Conservation (phyloP, 768 basidiomycete species). For the Cystobasidium ongulense region DNA sequence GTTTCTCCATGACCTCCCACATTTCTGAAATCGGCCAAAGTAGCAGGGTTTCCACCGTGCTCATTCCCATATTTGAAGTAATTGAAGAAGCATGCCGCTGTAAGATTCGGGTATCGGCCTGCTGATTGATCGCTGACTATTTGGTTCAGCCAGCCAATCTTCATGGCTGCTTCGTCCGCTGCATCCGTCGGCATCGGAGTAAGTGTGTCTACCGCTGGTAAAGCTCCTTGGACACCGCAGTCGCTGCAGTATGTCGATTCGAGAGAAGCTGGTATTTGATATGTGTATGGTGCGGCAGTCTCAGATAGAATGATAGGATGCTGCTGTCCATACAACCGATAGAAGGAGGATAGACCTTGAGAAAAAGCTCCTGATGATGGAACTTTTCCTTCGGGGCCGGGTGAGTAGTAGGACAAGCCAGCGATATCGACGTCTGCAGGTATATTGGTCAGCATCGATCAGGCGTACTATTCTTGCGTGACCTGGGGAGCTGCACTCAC, state of each 20-base stretch:
- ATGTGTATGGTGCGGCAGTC: constrained; percentile 34
- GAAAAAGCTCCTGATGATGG: constrained; percentile 12
- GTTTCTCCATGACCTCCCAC: constrained; percentile 22
- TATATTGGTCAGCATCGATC: neutral
- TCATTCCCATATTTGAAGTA: constrained; percentile 28
- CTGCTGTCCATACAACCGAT: constrained; percentile 16
- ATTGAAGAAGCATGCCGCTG: constrained; percentile 36
- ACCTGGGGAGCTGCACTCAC: too few species aligned
- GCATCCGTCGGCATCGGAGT: constrained; percentile 15
- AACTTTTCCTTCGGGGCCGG: constrained; percentile 26
- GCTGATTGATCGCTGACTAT: constrained; percentile 27
- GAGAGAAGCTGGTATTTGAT: constrained; percentile 28
- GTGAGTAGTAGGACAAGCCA: constrained; percentile 31
- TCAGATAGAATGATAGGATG: constrained; percentile 34
- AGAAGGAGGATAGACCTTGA: constrained; percentile 8
- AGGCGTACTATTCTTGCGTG: neutral
- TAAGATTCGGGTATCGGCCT: constrained; percentile 34
- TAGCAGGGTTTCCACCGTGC: constrained; percentile 17
- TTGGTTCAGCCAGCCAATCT: constrained; percentile 35
- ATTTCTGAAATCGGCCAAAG: constrained; percentile 17
- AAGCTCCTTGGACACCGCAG: constrained; percentile 1
- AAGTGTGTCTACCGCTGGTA: constrained; percentile 8
- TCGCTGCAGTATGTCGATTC: constrained; percentile 19
- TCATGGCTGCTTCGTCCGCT: constrained; percentile 30
- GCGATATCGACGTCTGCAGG: constrained; percentile 33